Conservation (phyloP, 1,139 yeast genomes). For the Suhomyces taliae region DNA sequence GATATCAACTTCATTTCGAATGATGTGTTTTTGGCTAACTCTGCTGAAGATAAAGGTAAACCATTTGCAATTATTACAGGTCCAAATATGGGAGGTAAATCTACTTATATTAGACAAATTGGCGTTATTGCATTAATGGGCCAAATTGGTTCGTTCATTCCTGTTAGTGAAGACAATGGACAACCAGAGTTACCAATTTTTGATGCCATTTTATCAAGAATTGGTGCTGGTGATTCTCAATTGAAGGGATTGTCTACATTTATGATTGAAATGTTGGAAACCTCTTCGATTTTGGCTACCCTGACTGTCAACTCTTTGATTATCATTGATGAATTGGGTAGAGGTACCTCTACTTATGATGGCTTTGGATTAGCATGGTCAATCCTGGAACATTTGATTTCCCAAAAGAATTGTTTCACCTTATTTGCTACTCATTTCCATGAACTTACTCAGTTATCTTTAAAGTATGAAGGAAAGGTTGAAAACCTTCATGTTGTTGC, state of each 20-base stretch:
- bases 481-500: constrained; percentile 92
- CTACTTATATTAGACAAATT: constrained; percentile 88
- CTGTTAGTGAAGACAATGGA: constrained; percentile 48
- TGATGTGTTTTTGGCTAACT: constrained; percentile 58
- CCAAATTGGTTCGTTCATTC: constrained; percentile 91
- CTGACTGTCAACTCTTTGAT: constrained; percentile 84
- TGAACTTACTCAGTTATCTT: constrained; percentile 80
- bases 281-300: constrained; percentile 84
- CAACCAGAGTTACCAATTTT: constrained; percentile 77
- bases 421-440: constrained; percentile 97
- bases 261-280: constrained; percentile 98
- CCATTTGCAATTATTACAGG: constrained; percentile 90
- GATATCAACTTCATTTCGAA: constrained; percentile 85
- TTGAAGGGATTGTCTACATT: constrained; percentile 94
- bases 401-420: constrained; percentile 70
- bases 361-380: constrained; percentile 99
- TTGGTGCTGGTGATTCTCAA: constrained; percentile 99
- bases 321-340: constrained; percentile 90
- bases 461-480: constrained; percentile 56
- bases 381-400: constrained; percentile 81
- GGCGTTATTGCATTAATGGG: constrained; percentile 90
- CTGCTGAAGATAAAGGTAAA: constrained; percentile 34
- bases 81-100: constrained; percentile 98
- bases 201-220: constrained; percentile 91
- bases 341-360: constrained; percentile 96